Evolutionary conservation across 2,329 filamentous ascomycete genomes (phyloP).

Genomic region (Hysterium pulicare): DNA sequence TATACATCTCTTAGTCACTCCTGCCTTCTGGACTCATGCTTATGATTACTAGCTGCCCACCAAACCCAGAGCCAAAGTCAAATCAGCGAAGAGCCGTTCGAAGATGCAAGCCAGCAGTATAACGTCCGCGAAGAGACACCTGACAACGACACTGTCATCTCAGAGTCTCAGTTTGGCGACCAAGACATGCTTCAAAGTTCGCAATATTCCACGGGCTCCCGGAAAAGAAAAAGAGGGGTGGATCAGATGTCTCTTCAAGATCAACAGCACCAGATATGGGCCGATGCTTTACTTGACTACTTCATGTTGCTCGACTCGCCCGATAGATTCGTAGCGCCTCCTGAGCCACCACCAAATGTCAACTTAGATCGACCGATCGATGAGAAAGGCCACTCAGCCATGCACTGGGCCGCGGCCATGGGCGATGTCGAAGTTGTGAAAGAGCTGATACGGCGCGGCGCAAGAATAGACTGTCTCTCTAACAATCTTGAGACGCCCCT

Average conservation of each 20-base stretch:
- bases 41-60: background rate
- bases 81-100: constrained; percentile 57
- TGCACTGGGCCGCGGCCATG: constrained; percentile 98
- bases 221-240: constrained; percentile 75
- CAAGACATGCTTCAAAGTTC: constrained; percentile 73
- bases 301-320: constrained; percentile 85
- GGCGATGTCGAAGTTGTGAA: constrained; percentile 89
- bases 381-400: constrained; percentile 83
- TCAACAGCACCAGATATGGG: constrained; percentile 85
- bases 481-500: constrained; percentile 75
- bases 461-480: constrained; percentile 66
- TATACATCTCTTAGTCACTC: background rate
- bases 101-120: constrained; percentile 59
- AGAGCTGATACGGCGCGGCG: constrained; percentile 77
- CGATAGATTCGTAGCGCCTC: constrained; percentile 63
- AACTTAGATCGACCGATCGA: constrained; percentile 92
- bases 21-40: background rate
- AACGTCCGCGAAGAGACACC: constrained; percentile 78
- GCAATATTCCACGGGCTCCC: constrained; percentile 54
- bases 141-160: constrained; percentile 78
- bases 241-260: constrained; percentile 65
- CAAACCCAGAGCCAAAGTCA: background rate
- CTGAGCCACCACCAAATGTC: constrained; percentile 79
- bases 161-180: constrained; percentile 80
- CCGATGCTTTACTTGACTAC: constrained; percentile 91